A percentile compares a stretch with the other conserved stretches of the same genome.
Conservation (phyloP, 139 green algal species). For the Picochlorum sp. region DNA sequence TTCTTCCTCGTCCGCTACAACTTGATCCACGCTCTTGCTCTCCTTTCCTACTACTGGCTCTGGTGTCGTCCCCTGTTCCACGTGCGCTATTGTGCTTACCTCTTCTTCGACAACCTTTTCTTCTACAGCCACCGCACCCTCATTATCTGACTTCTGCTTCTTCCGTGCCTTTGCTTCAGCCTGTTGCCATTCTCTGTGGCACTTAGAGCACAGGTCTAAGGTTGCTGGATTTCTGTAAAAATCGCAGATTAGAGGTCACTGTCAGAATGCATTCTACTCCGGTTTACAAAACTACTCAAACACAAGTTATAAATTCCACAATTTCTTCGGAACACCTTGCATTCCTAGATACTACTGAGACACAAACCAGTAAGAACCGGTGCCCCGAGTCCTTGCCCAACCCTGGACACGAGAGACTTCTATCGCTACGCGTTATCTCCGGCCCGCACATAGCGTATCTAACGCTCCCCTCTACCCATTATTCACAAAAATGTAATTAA, state of each 20-base stretch:
- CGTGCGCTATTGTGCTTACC: background rate
- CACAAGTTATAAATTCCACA: too few relatives aligned
- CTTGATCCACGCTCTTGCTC: background rate
- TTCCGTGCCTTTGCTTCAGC: too few relatives aligned
- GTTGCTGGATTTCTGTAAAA: slow-evolving; percentile 9
- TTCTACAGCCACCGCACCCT: background rate
- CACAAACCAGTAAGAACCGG: too few relatives aligned
- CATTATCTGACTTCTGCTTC: slow-evolving; percentile 2
- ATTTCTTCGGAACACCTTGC: too few relatives aligned
- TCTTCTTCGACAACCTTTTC: background rate
- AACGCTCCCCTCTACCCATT: too few relatives aligned
- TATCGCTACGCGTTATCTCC: too few relatives aligned
- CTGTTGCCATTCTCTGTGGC: slow-evolving; percentile 4
- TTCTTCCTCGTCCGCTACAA: background rate
- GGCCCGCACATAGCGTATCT: too few relatives aligned
- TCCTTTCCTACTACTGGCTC: background rate
- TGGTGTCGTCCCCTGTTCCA: background rate
- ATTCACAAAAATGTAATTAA: too few relatives aligned
- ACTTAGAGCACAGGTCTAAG: slow-evolving; percentile 17
- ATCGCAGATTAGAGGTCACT: background rate
- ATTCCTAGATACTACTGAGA: too few relatives aligned
- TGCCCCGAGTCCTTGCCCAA: too few relatives aligned
- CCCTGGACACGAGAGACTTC: too few relatives aligned
- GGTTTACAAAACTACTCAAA: too few relatives aligned
- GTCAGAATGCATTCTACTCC: background rate